Conservation (phyloP, 148 eudicot genomes). For the Dysphania ambrosioides region DNA sequence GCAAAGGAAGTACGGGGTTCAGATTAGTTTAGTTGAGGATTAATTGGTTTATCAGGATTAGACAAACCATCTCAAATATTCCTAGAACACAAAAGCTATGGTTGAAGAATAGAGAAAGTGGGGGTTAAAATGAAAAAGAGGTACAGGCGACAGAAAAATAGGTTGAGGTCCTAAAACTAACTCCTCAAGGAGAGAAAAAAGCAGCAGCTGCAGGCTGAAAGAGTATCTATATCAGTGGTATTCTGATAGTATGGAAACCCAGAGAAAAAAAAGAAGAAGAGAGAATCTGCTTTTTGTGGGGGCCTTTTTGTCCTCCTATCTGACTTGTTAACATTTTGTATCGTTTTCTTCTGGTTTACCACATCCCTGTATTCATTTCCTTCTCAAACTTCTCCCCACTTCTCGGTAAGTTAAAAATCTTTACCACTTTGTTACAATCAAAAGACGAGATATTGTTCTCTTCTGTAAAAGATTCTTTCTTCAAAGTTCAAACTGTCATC, state of each 20-base stretch:
- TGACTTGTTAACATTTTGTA: not conserved
- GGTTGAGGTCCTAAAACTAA: too few relatives aligned
- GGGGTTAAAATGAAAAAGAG: not conserved
- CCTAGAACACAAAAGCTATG: too few relatives aligned
- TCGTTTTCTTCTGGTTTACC: not conserved
- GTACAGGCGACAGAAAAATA: not conserved
- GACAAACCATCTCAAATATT: too few relatives aligned
- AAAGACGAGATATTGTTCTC: conserved; percentile 13
- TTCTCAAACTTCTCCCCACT: not conserved
- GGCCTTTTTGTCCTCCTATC: conserved; percentile 1
- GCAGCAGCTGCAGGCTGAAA: not conserved
- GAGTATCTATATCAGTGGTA: not conserved
- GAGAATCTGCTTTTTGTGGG: conserved; percentile 29
- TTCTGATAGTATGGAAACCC: conserved; percentile 16
- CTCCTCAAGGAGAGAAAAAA: too few relatives aligned
- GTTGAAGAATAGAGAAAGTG: not conserved
- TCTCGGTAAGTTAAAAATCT: conserved; percentile 6
- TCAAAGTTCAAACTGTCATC: not conserved
- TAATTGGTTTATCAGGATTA: too few relatives aligned
- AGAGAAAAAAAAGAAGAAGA: too few relatives aligned
- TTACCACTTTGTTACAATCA: conserved; percentile 1
- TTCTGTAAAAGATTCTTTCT: conserved; percentile 8
- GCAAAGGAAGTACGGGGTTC: too few relatives aligned
- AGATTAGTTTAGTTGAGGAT: too few relatives aligned
- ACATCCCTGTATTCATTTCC: not conserved